phyloP scores from a whole-genome alignment of 2,329 filamentous ascomycete species.

The Scleromitrula shiraiana region DNA sequence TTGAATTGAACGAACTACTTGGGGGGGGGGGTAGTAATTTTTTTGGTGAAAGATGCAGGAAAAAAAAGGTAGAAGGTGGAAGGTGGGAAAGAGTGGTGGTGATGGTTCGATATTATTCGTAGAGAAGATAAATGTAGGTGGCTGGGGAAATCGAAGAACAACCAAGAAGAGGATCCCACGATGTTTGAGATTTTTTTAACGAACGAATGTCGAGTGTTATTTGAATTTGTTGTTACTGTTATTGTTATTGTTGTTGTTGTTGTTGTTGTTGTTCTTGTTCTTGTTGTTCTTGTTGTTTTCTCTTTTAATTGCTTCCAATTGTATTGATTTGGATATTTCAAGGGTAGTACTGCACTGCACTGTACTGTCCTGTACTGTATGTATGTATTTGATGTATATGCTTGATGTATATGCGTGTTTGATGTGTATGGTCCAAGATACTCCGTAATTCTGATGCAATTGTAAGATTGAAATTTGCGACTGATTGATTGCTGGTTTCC shows the following conservation, averaged over 20 bases:
- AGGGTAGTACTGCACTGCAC: neutral
- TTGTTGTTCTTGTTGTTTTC: neutral
- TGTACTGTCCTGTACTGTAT: neutral
- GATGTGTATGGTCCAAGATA: neutral
- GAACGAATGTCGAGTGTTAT: neutral
- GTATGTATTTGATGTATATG: neutral
- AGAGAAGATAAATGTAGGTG: conserved; percentile 5
- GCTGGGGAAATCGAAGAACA: conserved; percentile 4
- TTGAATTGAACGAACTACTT: neutral
- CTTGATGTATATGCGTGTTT: neutral
- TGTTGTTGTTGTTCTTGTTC: neutral
- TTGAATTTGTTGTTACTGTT: neutral
- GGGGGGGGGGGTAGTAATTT: too few species aligned
- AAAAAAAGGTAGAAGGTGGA: too few species aligned
- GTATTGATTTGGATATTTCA: neutral
- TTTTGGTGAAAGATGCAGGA: too few species aligned
- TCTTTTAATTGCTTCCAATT: neutral
- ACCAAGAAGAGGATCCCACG: neutral
- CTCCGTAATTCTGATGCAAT: too few species aligned
- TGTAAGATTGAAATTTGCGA: too few species aligned
- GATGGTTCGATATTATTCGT: conserved; percentile 4
- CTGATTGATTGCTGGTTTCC: too few species aligned
- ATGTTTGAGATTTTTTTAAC: neutral
- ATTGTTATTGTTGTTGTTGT: neutral
- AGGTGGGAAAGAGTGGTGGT: too few species aligned